Evolutionary conservation across 257 asterid species (phyloP).

Genomic region (Cinchona pubescens): DNA sequence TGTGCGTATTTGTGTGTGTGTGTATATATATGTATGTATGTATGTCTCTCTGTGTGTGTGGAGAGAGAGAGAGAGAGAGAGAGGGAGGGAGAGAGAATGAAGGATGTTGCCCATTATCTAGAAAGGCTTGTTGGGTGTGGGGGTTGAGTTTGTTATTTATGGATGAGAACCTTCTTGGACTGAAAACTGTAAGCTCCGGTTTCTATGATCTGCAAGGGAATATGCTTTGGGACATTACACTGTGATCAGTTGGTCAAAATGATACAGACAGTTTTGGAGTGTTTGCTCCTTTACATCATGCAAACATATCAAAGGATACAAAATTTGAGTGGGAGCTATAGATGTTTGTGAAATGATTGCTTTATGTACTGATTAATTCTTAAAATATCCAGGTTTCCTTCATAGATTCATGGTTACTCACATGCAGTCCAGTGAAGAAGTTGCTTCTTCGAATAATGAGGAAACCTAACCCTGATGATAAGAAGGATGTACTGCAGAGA

Average conservation of each 20-base stretch:
- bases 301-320: too few species aligned
- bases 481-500: constrained; percentile 43
- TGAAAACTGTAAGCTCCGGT: not conserved
- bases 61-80: too few species aligned
- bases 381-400: constrained; percentile 59
- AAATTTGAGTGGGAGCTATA: not conserved
- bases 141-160: too few species aligned
- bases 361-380: constrained; percentile 4
- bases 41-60: too few species aligned
- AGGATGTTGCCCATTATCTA: too few species aligned
- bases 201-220: constrained; percentile 2
- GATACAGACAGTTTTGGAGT: too few species aligned
- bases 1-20: too few species aligned
- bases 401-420: constrained; percentile 79
- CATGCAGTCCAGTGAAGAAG: constrained; percentile 55
- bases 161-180: not conserved
- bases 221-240: too few species aligned
- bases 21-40: too few species aligned
- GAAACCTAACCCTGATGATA: constrained; percentile 51
- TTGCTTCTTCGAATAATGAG: constrained; percentile 74
- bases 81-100: not conserved
- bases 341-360: not conserved
- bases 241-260: too few species aligned
- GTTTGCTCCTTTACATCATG: too few species aligned
- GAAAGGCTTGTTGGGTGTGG: not conserved